These are phyloP conservation scores for Maudiozyma serrabonitensis DNA, from an alignment of 805 yeast genomes.

Conservation along the genomic window DNA sequence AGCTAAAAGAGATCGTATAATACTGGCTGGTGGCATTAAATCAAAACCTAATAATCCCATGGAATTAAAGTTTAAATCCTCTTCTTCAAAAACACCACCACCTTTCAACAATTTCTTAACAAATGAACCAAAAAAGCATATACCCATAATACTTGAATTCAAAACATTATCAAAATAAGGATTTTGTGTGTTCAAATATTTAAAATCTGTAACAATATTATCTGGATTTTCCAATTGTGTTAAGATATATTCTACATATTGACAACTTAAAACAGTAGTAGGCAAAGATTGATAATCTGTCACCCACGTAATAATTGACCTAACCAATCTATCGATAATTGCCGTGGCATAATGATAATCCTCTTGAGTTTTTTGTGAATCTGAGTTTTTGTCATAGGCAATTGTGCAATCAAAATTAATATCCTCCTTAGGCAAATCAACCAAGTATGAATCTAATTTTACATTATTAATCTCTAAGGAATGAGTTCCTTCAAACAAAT, in stretches of 20 bases:
- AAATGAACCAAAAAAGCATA: conserved; percentile 45
- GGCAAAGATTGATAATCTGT: conserved; percentile 56
- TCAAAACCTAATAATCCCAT: conserved; percentile 43
- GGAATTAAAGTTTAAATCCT: conserved; percentile 57
- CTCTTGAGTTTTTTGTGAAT: background rate
- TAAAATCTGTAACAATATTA: background rate
- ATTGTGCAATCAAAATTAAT: conserved; percentile 35
- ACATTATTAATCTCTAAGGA: conserved; percentile 72
- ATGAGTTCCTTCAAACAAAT: conserved; percentile 73
- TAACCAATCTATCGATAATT: conserved; percentile 44
- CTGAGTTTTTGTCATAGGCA: background rate
- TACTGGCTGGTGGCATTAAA: conserved; percentile 12
- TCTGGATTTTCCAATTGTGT: conserved; percentile 29
- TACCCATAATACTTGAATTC: conserved; percentile 41
- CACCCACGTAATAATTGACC: conserved; percentile 62
- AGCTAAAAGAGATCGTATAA: conserved; percentile 24
- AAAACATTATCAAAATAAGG: conserved; percentile 42
- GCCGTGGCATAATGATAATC: conserved; percentile 37
- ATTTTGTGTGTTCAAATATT: conserved; percentile 15
- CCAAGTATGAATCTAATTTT: conserved; percentile 68
- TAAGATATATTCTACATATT: conserved; percentile 57
- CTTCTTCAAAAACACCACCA: conserved; percentile 65
- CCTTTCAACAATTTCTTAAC: conserved; percentile 37
- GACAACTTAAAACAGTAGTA: conserved; percentile 68
- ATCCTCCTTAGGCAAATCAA: conserved; percentile 39